Evolutionary conservation across 2,329 filamentous ascomycete species (phyloP).

Genomic region (Magnaporthiopsis poae): DNA sequence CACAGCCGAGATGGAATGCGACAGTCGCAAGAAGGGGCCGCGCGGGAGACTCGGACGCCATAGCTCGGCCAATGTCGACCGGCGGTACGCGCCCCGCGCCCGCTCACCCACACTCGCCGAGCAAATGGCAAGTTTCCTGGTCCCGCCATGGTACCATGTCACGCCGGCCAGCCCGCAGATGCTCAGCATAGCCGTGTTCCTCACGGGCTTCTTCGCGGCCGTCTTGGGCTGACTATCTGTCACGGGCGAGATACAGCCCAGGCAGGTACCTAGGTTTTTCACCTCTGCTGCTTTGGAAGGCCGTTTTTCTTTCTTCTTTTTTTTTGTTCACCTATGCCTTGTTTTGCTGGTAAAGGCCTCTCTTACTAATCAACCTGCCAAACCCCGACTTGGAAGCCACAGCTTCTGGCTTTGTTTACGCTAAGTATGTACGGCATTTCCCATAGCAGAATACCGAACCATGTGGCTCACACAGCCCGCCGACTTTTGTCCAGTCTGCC

Average conservation of each 20-base stretch:
- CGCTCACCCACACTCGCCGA: too few species aligned
- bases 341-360: too few species aligned
- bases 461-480: not conserved
- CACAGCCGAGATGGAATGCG: too few species aligned
- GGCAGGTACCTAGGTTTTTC: not conserved
- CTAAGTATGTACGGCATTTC: not conserved
- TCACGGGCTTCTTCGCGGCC: not conserved
- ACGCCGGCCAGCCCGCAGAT: not conserved
- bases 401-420: conserved; percentile 2
- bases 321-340: not conserved
- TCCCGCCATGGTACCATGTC: conserved; percentile 2
- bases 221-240: not conserved
- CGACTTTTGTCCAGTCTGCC: conserved; percentile 9
- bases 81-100: too few species aligned
- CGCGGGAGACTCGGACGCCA: too few species aligned
- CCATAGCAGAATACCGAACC: not conserved
- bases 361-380: not conserved
- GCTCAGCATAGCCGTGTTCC: not conserved
- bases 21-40: too few species aligned
- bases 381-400: not conserved
- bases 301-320: too few species aligned
- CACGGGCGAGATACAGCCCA: not conserved
- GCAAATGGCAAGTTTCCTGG: not conserved
- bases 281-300: too few species aligned
- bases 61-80: too few species aligned